These are phyloP conservation scores for Vanilla planifolia DNA, from an alignment of 106 monocot genomes.

Conservation along the genomic window DNA sequence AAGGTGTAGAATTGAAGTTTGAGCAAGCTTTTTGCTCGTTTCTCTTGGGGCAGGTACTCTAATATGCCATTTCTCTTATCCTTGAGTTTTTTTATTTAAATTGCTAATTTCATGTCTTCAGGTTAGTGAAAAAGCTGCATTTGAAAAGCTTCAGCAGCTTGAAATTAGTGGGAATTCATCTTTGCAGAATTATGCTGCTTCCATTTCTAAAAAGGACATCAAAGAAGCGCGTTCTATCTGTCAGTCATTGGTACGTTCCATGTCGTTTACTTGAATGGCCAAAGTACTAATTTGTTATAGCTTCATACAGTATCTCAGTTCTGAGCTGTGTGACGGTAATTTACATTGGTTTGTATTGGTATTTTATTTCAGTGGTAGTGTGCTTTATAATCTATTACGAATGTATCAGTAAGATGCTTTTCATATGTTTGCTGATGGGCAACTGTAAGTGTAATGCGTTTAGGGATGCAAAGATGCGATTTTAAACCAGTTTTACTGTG, in stretches of 20 bases:
- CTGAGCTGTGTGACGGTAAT: too few species aligned
- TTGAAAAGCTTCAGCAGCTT: conserved; percentile 61
- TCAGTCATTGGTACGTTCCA: conserved; percentile 58
- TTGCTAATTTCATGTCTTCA: conserved; percentile 23
- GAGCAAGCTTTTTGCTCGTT: conserved; percentile 80
- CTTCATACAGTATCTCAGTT: too few species aligned
- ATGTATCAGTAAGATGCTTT: too few species aligned
- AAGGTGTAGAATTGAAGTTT: conserved; percentile 70
- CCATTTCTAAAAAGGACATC: conserved; percentile 25
- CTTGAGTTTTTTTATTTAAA: conserved; percentile 8
- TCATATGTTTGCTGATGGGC: too few species aligned
- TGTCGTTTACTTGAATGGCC: background rate
- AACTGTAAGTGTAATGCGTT: too few species aligned
- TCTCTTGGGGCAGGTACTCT: conserved; percentile 85
- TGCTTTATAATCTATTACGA: too few species aligned
- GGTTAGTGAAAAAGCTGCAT: conserved; percentile 37
- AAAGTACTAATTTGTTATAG: background rate
- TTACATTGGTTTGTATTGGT: too few species aligned
- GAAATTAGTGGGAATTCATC: conserved; percentile 37
- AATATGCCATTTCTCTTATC: background rate
- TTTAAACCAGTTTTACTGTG: too few species aligned
- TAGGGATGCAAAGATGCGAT: too few species aligned
- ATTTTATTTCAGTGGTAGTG: too few species aligned
- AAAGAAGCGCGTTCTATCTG: conserved; percentile 29
- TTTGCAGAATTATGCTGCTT: conserved; percentile 20